Evolutionary conservation across 345 rosid genomes (phyloP).

Genomic region (Passiflora organensis): DNA sequence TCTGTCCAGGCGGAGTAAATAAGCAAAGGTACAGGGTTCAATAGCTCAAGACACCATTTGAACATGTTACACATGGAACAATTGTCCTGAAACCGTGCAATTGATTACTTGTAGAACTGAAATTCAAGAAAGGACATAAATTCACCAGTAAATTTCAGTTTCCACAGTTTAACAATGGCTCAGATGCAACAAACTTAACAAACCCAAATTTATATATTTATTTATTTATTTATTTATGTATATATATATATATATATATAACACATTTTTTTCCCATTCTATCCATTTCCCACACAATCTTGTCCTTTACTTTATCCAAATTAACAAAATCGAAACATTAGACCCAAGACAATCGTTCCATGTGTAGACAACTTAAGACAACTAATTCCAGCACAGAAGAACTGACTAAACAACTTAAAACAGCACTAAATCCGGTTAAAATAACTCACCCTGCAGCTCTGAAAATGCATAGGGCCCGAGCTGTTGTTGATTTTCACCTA

Average conservation of each 20-base stretch:
- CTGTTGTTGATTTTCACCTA: slow-evolving; percentile 59
- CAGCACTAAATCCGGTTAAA: background rate
- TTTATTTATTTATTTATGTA: no score
- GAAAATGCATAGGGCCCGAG: slow-evolving; percentile 69
- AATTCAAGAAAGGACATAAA: slow-evolving; percentile 20
- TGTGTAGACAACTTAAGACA: background rate
- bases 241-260: background rate
- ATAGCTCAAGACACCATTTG: slow-evolving; percentile 40
- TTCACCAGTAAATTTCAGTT: slow-evolving; percentile 22
- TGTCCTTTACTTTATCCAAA: background rate
- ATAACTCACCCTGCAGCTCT: slow-evolving; percentile 66
- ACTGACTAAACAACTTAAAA: slow-evolving; percentile 1
- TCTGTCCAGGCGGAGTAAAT: slow-evolving; percentile 62
- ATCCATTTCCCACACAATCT: background rate
- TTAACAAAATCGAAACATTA: background rate
- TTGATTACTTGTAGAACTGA: slow-evolving; percentile 20
- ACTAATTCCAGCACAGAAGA: no score
- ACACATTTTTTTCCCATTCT: slow-evolving; percentile 1
- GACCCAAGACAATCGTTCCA: slow-evolving; percentile 18
- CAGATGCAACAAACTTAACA: background rate
- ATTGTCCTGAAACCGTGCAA: slow-evolving; percentile 38
- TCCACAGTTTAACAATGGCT: background rate
- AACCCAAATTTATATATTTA: no score
- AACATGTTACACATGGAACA: slow-evolving; percentile 38
- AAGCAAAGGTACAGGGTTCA: slow-evolving; percentile 38